Percentiles rank a stretch among this genome's conserved stretches.
Evolutionary conservation across 306 rosid genomes (phyloP).

Genomic region (Malus orientalis): DNA sequence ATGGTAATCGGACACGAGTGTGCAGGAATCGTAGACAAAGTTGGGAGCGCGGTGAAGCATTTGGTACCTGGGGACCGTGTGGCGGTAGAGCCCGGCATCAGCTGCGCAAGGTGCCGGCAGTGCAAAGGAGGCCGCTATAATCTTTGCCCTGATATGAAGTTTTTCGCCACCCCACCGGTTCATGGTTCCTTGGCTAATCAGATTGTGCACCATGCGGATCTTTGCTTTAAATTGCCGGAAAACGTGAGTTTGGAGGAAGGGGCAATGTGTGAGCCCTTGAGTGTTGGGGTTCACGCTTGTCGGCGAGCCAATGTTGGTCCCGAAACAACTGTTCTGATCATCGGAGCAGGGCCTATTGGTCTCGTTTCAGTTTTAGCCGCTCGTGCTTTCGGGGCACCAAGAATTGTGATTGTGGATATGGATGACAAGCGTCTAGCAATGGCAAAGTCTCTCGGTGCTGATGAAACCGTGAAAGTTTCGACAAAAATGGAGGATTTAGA

Average conservation of each 20-base stretch:
- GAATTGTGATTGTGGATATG: background rate
- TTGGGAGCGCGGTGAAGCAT: background rate
- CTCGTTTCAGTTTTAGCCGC: background rate
- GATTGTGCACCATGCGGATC: background rate
- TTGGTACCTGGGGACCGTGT: background rate
- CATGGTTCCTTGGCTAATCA: background rate
- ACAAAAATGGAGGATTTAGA: background rate
- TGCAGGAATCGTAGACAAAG: background rate
- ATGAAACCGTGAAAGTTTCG: background rate
- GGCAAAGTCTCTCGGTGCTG: background rate
- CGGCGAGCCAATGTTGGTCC: background rate
- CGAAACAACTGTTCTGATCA: background rate
- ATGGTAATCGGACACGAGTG: background rate
- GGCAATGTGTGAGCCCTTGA: background rate
- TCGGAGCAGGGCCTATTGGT: background rate
- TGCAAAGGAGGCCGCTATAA: background rate
- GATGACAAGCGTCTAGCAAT: background rate
- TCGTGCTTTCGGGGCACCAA: background rate
- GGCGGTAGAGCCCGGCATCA: background rate
- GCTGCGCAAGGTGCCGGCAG: background rate
- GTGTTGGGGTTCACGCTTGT: background rate
- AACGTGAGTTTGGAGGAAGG: background rate
- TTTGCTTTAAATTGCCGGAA: background rate
- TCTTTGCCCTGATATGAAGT: background rate
- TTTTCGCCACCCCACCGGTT: background rate